These are phyloP conservation scores for Fagus crenata DNA, from an alignment of 306 rosid species.

Conservation along the genomic window DNA sequence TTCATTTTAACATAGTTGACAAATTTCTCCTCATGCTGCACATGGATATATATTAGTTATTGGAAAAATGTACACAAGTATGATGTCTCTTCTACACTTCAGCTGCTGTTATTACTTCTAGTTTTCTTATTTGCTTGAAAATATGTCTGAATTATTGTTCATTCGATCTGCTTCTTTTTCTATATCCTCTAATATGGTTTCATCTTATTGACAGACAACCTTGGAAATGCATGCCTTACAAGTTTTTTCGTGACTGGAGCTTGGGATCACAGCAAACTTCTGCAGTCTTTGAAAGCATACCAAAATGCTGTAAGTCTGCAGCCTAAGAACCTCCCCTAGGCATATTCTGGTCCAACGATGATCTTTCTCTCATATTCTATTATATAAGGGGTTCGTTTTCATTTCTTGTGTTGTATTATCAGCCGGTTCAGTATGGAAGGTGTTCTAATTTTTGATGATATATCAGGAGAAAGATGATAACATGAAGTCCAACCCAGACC, in stretches of 20 bases:
- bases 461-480: slow-evolving; percentile 88
- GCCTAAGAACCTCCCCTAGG: slow-evolving; percentile 32
- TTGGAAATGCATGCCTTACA: slow-evolving; percentile 92
- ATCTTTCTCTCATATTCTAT: slow-evolving; percentile 10
- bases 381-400: slow-evolving; percentile 14
- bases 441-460: slow-evolving; percentile 41
- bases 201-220: slow-evolving; percentile 65
- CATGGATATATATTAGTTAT: neutral
- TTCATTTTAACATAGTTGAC: neutral
- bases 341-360: neutral
- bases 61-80: too few species aligned
- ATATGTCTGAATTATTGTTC: neutral
- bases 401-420: slow-evolving; percentile 18
- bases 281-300: slow-evolving; percentile 87
- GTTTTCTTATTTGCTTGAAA: neutral
- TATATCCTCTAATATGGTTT: slow-evolving; percentile 18
- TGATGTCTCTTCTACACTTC: neutral
- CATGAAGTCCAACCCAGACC: slow-evolving; percentile 85
- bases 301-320: slow-evolving; percentile 89
- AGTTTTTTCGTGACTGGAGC: slow-evolving; percentile 90
- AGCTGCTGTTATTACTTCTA: neutral
- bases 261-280: slow-evolving; percentile 85
- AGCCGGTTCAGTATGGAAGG: slow-evolving; percentile 27
- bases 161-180: slow-evolving; percentile 1
- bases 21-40: neutral